phyloP scores from a whole-genome alignment of 2,329 filamentous ascomycete genomes.

The Cladophialophora bantiana region DNA sequence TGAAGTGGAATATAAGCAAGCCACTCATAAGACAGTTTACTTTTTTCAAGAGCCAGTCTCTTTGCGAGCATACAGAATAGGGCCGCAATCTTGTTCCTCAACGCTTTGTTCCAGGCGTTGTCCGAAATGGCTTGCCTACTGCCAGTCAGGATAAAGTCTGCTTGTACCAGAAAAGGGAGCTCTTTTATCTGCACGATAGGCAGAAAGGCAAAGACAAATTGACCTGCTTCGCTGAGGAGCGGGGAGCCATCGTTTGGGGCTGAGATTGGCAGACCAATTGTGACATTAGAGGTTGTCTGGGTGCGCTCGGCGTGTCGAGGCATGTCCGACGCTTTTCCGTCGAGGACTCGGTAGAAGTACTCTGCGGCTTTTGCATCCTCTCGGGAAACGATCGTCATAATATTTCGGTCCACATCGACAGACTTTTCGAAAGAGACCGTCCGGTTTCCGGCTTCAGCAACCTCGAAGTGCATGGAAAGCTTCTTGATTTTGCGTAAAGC shows the following conservation, averaged over 20 bases:
- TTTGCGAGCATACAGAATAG: slow-evolving; percentile 18
- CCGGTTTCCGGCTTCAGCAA: slow-evolving; percentile 3
- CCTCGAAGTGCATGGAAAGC: slow-evolving; percentile 20
- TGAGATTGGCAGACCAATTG: slow-evolving; percentile 23
- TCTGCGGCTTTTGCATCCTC: slow-evolving; percentile 10
- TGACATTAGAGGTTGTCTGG: slow-evolving; percentile 20
- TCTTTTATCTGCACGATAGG: slow-evolving; percentile 25
- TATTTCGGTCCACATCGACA: slow-evolving; percentile 9
- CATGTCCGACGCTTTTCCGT: slow-evolving; percentile 16
- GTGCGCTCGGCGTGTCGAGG: slow-evolving; percentile 15
- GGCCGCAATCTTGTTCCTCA: slow-evolving; percentile 21
- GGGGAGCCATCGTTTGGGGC: slow-evolving; percentile 14
- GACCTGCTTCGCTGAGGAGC: slow-evolving; percentile 12
- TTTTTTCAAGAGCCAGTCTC: slow-evolving; percentile 10
- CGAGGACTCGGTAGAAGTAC: slow-evolving; percentile 19
- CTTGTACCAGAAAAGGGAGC: slow-evolving; percentile 30
- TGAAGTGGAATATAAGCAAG: slow-evolving; percentile 19
- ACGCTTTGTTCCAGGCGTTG: slow-evolving; percentile 27
- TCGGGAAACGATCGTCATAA: slow-evolving; percentile 20
- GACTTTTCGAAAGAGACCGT: slow-evolving; percentile 18
- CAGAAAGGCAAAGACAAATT: slow-evolving; percentile 31
- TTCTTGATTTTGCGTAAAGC: slow-evolving; percentile 28
- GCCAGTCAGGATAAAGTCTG: slow-evolving; percentile 29
- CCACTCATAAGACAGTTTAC: slow-evolving; percentile 17
- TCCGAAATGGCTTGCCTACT: slow-evolving; percentile 27